Evolutionary conservation across 805 yeast species (phyloP).

Genomic region (Blastobotrys robertii): DNA sequence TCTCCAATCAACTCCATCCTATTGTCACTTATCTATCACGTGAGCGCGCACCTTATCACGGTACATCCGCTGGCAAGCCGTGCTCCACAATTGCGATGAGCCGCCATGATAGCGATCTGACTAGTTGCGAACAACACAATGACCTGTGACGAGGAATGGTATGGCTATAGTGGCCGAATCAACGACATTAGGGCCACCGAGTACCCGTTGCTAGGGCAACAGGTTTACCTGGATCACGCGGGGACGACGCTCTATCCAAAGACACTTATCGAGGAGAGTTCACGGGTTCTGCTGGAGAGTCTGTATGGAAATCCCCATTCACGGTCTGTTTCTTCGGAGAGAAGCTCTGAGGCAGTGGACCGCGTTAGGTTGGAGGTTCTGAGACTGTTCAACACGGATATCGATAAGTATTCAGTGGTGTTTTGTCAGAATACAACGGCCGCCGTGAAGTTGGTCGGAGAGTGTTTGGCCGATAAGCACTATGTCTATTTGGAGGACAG

Average conservation of each 20-base stretch:
- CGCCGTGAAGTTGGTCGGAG: constrained; percentile 31
- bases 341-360: constrained; percentile 22
- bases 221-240: constrained; percentile 35
- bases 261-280: constrained; percentile 21
- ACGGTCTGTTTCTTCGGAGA: constrained; percentile 26
- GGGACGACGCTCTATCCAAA: constrained; percentile 32
- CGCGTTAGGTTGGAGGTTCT: constrained; percentile 25
- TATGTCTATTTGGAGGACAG: constrained; percentile 28
- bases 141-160: no score
- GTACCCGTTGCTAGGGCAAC: no score
- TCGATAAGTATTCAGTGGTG: constrained; percentile 30
- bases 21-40: no score
- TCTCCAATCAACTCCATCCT: no score
- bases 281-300: constrained; percentile 18
- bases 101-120: no score
- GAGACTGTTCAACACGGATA: constrained; percentile 28
- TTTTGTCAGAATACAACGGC: constrained; percentile 35
- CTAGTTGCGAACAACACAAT: no score
- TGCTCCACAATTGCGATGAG: no score
- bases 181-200: no score
- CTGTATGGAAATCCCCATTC: constrained; percentile 37
- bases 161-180: no score
- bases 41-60: no score
- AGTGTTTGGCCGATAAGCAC: constrained; percentile 18
- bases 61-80: no score